Conservation (phyloP, 1,139 yeast species). For the Meyerozyma guilliermondii region DNA sequence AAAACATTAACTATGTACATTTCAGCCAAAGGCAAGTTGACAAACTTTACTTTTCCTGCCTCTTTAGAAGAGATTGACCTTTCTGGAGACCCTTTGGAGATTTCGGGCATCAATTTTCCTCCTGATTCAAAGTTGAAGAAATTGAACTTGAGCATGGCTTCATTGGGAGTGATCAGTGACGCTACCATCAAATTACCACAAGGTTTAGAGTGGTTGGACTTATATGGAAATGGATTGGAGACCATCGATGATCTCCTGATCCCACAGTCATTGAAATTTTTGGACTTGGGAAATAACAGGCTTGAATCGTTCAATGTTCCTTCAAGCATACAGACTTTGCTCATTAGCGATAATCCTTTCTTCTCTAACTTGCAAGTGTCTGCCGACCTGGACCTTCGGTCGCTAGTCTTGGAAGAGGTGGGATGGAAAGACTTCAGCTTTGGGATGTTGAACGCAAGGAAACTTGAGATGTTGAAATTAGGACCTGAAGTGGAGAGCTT, state of each 20-base stretch:
- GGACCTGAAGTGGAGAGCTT: background rate
- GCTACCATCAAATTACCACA: background rate
- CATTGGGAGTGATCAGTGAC: background rate
- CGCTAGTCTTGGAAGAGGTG: background rate
- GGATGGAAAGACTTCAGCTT: background rate
- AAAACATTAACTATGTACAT: background rate
- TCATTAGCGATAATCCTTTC: background rate
- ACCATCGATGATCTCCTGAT: background rate
- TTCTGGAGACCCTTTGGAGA: background rate
- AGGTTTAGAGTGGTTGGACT: background rate
- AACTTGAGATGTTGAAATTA: background rate
- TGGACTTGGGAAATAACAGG: background rate
- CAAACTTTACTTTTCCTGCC: background rate
- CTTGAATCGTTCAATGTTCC: background rate
- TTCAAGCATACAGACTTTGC: background rate
- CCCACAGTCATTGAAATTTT: background rate
- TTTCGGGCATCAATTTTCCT: background rate
- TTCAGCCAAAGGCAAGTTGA: background rate
- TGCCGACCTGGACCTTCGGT: background rate
- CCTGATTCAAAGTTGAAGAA: background rate
- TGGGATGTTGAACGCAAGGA: background rate
- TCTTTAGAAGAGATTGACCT: background rate
- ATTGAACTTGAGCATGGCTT: background rate
- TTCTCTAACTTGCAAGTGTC: background rate
- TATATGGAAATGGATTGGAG: background rate